Evolutionary conservation across 495 filamentous ascomycete genomes (phyloP).

Genomic region (Cudoniella acicularis): DNA sequence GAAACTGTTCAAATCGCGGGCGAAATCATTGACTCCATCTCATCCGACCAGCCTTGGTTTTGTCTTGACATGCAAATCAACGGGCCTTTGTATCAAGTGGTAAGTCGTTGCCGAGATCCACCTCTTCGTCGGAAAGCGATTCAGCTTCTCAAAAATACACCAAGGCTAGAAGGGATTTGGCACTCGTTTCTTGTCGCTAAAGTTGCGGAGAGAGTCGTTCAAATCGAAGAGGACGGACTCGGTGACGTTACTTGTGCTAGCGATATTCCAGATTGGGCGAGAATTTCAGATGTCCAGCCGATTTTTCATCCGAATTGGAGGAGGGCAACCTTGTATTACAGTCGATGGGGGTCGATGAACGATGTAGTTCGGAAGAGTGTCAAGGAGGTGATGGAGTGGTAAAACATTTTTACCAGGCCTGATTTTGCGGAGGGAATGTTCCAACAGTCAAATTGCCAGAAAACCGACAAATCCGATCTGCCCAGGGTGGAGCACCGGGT

Average conservation of each 20-base stretch:
- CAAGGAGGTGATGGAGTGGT: neutral
- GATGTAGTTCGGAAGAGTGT: neutral
- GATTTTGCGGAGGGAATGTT: too few species aligned
- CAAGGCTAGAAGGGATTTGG: slow-evolving; percentile 18
- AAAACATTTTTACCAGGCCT: too few species aligned
- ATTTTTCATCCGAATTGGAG: neutral
- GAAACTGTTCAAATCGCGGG: slow-evolving; percentile 7
- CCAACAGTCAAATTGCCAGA: too few species aligned
- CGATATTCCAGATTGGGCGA: slow-evolving; percentile 18
- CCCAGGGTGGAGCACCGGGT: too few species aligned
- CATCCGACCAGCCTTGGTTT: slow-evolving; percentile 4
- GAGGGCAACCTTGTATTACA: slow-evolving; percentile 5
- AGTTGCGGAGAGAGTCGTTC: slow-evolving; percentile 14
- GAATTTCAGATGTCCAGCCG: slow-evolving; percentile 5
- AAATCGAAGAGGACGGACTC: slow-evolving; percentile 21
- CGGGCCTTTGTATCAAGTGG: slow-evolving; percentile 13
- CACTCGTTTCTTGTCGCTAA: slow-evolving; percentile 12
- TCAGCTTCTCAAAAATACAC: slow-evolving; percentile 1
- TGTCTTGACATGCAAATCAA: slow-evolving; percentile 21
- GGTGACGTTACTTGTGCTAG: neutral
- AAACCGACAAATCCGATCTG: too few species aligned
- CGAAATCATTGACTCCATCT: neutral
- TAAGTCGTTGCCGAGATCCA: slow-evolving; percentile 15
- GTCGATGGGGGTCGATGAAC: neutral
- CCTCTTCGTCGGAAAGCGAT: slow-evolving; percentile 17